Evolutionary conservation across 2,329 filamentous ascomycete genomes (phyloP), one percentile per base, ranked within the genome.

Genomic region (Herpotrichia juniperi): DNA sequence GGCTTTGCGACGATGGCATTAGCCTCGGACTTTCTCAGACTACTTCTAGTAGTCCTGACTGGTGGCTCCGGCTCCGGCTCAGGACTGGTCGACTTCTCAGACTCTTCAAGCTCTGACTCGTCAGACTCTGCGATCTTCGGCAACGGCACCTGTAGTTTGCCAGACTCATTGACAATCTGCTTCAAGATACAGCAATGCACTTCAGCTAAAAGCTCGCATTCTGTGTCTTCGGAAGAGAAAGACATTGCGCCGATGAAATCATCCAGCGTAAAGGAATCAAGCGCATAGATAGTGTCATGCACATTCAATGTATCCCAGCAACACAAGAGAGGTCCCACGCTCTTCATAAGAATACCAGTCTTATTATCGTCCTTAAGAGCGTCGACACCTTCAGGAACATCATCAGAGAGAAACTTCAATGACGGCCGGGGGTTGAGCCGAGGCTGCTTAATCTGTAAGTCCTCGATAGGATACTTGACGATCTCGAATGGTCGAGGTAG

Each of bases 241-340:
- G 87, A 83, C 81, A 99, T 87, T 0, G 93, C 89, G 69, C 97
- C 89, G 4, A 96, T 82, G 65, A 93, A 97, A 72, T 99, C 94
- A 71, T 99, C 94, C 66, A 97, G 96, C 0, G 93, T 97, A 69
- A 99, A 99, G 0, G 93, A 97, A 73, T 99, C 94, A 22, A 99
- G 81, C 66, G 91, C 86, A 68, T 96, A 96, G 16, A 97, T 88
- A 66, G 96, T 91, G 68, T 92, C 96, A 69, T 97, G 97, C n/a
- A 99, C 93, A 66, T 97, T 99, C 28, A 99, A 81, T 0, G 93
- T 97, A 64, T 97, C 92, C 94, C 94, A 99, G 0, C 90, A 91
- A 74, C 97, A 93, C 21, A 99, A 77, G 14, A 97, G 78, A 2
- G 86, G 83, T 0, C 93, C 92, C n/a, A 97, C 85, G 3, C 91